Conservation (phyloP, 2,329 filamentous ascomycete genomes). For the Cladosporium austrohemisphaericum region DNA sequence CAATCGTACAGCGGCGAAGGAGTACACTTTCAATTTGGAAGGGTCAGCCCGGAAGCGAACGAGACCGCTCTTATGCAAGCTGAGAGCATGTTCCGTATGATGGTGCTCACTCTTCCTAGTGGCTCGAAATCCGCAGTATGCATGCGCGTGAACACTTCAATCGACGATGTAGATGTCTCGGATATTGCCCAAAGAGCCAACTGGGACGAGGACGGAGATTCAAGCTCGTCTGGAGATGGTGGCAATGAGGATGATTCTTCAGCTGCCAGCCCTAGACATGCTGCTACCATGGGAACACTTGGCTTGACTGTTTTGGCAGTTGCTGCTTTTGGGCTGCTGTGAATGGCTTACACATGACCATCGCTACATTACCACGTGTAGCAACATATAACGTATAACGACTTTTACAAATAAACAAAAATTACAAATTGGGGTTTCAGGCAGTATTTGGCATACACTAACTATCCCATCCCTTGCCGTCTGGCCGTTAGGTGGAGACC, state of each 20-base stretch:
- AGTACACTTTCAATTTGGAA: neutral
- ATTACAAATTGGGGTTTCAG: no score
- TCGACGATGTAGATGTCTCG: constrained; percentile 1
- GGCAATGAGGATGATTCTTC: neutral
- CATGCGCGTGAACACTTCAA: neutral
- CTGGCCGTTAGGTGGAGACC: no score
- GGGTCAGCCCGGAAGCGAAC: neutral
- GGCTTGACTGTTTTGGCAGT: neutral
- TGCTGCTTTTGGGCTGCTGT: neutral
- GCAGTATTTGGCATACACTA: no score
- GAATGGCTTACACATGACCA: no score
- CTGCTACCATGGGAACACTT: neutral
- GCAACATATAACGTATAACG: no score
- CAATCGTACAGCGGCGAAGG: neutral
- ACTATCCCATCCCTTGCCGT: no score
- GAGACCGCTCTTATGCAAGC: neutral
- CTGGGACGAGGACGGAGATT: neutral
- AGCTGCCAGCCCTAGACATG: neutral
- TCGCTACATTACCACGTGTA: no score
- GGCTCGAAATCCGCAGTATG: neutral
- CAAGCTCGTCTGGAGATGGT: neutral
- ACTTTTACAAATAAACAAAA: no score
- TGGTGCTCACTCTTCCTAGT: neutral
- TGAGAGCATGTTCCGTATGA: neutral
- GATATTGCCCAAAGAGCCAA: neutral